These are phyloP conservation scores for Kalanchoe fedtschenkoi DNA, from an alignment of 164 flowering plant genomes.

Conservation along the genomic window DNA sequence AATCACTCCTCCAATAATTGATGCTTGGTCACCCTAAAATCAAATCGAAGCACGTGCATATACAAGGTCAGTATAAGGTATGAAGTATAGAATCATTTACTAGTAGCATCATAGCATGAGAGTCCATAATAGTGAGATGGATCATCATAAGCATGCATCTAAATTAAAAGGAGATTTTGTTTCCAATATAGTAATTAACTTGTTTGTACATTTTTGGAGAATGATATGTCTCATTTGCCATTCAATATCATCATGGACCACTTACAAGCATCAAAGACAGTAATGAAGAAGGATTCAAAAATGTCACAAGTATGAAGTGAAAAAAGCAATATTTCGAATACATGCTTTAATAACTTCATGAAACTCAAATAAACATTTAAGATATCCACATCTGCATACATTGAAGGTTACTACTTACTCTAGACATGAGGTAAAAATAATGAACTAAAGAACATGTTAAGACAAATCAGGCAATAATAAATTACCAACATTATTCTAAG, in stretches of 20 bases:
- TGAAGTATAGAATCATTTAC: background rate
- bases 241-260: background rate
- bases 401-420: background rate
- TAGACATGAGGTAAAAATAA: background rate
- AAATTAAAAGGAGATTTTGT: too few species aligned
- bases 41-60: background rate
- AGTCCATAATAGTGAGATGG: too few species aligned
- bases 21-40: conserved; percentile 91
- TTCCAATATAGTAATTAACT: background rate
- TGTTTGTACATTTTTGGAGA: background rate
- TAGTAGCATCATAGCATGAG: too few species aligned
- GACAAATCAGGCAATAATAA: background rate
- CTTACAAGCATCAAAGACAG: conserved; percentile 2
- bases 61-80: background rate
- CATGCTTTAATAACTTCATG: background rate
- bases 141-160: too few species aligned
- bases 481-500: background rate
- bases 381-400: background rate
- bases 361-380: background rate
- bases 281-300: conserved; percentile 1
- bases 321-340: background rate
- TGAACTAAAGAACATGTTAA: background rate
- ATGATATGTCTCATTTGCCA: background rate
- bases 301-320: conserved; percentile 5
- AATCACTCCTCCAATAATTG: conserved; percentile 89